Evolutionary conservation across 768 basidiomycete species (phyloP).

Genomic region (Termitomyces titanicus): DNA sequence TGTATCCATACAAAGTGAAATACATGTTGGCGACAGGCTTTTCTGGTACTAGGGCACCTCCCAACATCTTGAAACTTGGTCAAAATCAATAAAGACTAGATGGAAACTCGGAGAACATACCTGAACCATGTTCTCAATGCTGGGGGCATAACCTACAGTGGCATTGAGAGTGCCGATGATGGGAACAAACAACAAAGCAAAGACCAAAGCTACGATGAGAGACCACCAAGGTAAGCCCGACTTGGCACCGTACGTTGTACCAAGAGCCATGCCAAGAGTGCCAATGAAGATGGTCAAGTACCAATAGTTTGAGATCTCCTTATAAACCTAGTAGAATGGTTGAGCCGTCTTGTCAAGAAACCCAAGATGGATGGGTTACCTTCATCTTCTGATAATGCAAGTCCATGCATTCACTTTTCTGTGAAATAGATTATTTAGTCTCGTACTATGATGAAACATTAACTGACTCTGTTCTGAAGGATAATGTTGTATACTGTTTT

Average conservation of each 20-base stretch:
- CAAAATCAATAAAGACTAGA: too few species aligned
- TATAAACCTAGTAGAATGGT: conserved; percentile 22
- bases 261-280: conserved; percentile 29
- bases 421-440: conserved; percentile 22
- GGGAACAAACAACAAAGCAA: conserved; percentile 42
- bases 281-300: conserved; percentile 28
- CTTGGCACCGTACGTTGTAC: conserved; percentile 30
- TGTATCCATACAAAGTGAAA: conserved; percentile 31
- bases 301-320: conserved; percentile 33
- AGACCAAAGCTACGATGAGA: conserved; percentile 37
- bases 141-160: conserved; percentile 35
- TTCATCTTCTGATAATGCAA: conserved; percentile 36
- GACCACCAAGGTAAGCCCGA: conserved; percentile 36
- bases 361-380: conserved; percentile 11
- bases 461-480: conserved; percentile 21
- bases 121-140: conserved; percentile 32
- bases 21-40: conserved; percentile 39
- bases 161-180: conserved; percentile 47
- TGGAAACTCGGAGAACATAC: too few species aligned
- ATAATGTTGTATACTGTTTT: conserved; percentile 34
- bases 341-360: background rate
- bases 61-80: conserved; percentile 48
- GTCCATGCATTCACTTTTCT: conserved; percentile 33
- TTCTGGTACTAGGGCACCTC: conserved; percentile 40
- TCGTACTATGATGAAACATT: background rate